Base-by-base conservation (phyloP, 2,329 filamentous ascomycete species). In the Nannizziopsis barbatae region DNA sequence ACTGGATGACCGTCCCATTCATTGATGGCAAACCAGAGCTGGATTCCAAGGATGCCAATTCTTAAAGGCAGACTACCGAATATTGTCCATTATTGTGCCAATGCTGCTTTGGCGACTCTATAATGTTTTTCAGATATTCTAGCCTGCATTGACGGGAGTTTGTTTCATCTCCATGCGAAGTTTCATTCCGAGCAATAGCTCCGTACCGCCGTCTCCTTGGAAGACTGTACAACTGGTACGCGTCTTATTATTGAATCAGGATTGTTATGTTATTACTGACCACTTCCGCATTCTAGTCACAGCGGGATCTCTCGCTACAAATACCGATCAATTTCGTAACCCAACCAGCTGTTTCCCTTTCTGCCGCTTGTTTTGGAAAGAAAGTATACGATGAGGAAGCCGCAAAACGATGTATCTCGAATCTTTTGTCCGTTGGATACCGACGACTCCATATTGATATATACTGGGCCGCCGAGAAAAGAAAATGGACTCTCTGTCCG, bases 291-390 rank as follows among this genome's bases (percentile, higher is more conserved):
- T 32, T 43, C 33, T 56, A 80, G 79, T 77, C 77, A 39, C 75
- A 81, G 61, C 68, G 80, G 61, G 80, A 84, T 67, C 66, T 81
- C 36, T 71, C 73, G 17, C 64, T 76, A 9, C 68, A 71, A 48
- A 68, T 83, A 5, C 80, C 80, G 2, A 73, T 84, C 56, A 81
- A 83, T 57, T 81, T 71, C 59, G 72, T 80, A 35, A 78, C 75
- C 2, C 63, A 67, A 12, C 75, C 79, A 8, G 75, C 73, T 1
- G 70, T 81, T 1, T 75, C 74, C 8, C 57, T 83, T 33, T 71
- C 68, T 1, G 69, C 74, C 22, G 79, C 76, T 8, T 84, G 80
- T 59, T 83, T 83, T 56, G 63, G 68, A 7, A 56, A 71, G 48
- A 65, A 69, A 5, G 63, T 69, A n/a, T 83, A 76, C 60, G 72